Percentiles rank a stretch among this genome's conserved stretches.
phyloP scores from a whole-genome alignment of 805 yeast species.

The Starmerella etchellsii region DNA sequence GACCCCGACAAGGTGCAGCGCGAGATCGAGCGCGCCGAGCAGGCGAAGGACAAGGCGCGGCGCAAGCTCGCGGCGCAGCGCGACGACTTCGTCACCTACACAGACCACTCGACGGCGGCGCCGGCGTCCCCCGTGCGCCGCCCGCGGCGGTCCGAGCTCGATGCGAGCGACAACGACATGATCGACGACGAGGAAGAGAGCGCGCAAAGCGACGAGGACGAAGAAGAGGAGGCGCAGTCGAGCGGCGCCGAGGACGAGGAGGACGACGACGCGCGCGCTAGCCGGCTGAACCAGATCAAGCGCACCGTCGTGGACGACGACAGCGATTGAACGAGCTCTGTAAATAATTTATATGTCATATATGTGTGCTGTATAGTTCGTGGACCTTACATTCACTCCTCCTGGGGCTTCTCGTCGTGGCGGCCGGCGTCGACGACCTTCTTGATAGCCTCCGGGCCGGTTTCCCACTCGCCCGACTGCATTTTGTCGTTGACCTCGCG shows the following conservation, averaged over 20 bases:
- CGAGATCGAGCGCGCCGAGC: slow-evolving; percentile 32
- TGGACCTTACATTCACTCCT: too few species aligned
- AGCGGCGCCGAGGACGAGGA: slow-evolving; percentile 11
- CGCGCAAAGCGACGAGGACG: slow-evolving; percentile 11
- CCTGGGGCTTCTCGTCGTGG: too few species aligned
- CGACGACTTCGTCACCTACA: slow-evolving; percentile 19
- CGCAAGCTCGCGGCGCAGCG: slow-evolving; percentile 31
- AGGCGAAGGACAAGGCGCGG: slow-evolving; percentile 29
- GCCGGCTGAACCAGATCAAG: slow-evolving; percentile 12
- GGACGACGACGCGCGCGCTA: slow-evolving; percentile 20
- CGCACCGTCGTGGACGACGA: slow-evolving; percentile 18
- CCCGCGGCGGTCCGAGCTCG: slow-evolving; percentile 22
- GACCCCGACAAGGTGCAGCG: slow-evolving; percentile 36
- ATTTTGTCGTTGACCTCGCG: slow-evolving; percentile 41
- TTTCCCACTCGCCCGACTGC: slow-evolving; percentile 42
- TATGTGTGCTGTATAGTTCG: too few species aligned
- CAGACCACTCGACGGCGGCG: slow-evolving; percentile 10
- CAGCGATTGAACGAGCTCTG: slow-evolving; percentile 15
- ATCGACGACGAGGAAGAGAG: slow-evolving; percentile 11
- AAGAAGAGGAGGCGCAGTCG: slow-evolving; percentile 7
- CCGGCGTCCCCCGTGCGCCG: slow-evolving; percentile 9
- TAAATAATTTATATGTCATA: too few species aligned
- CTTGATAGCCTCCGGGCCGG: slow-evolving; percentile 39
- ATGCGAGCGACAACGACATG: slow-evolving; percentile 16
- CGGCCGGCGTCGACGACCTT: slow-evolving; percentile 14